Evolutionary conservation across 202 grass and related monocot genomes (phyloP).

Genomic region (Eragrostis tef): DNA sequence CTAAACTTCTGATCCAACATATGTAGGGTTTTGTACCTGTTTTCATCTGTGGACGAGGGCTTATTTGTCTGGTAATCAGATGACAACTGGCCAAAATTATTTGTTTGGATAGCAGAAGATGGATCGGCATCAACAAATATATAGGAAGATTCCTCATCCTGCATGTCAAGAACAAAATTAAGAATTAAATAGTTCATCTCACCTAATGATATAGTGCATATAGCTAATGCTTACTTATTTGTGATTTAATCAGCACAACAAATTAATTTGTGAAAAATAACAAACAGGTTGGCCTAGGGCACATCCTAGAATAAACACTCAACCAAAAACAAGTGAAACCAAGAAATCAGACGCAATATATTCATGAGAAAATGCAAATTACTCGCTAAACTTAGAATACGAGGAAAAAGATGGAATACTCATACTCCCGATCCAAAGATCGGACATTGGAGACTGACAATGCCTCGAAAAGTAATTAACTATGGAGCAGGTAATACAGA

Average conservation of each 20-base stretch:
- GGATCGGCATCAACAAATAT: slow-evolving; percentile 43
- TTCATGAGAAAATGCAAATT: neutral
- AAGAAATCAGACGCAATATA: neutral
- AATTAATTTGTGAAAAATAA: neutral
- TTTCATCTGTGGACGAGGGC: slow-evolving; percentile 41
- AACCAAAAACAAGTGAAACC: neutral
- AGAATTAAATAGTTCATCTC: neutral
- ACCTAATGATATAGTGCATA: neutral
- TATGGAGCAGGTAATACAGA: slow-evolving; percentile 10
- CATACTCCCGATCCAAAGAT: neutral
- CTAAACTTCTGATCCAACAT: no score
- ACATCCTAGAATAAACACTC: neutral
- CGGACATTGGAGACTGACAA: neutral
- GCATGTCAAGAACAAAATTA: slow-evolving; percentile 35
- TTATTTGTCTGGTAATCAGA: slow-evolving; percentile 49
- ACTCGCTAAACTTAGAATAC: slow-evolving; percentile 3
- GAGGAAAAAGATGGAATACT: neutral
- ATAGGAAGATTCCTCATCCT: slow-evolving; percentile 61
- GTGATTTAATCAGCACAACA: neutral
- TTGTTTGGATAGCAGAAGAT: slow-evolving; percentile 32
- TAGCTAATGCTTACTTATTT: neutral
- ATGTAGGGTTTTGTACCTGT: slow-evolving; percentile 47
- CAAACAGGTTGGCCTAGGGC: neutral
- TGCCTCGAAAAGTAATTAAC: neutral
- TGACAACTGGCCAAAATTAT: slow-evolving; percentile 37